phyloP scores from a whole-genome alignment of 1,284 basidiomycete species.

The Cutaneotrichosporon sp. region DNA sequence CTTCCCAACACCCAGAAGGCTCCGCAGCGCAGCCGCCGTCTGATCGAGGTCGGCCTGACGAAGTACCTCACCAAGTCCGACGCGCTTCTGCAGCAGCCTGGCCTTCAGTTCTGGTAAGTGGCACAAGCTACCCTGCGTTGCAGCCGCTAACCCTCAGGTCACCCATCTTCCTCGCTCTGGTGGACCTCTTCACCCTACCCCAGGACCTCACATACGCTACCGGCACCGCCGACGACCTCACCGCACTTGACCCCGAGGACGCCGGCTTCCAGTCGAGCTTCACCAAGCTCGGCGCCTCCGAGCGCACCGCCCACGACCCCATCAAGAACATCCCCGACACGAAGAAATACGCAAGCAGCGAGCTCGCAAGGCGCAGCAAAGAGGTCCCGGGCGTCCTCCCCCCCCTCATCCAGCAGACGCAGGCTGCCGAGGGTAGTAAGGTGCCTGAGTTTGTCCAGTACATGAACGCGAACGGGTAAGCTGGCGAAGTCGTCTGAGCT shows the following conservation, averaged over 20 bases:
- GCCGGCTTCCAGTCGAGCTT: constrained; percentile 92
- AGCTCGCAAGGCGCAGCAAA: constrained; percentile 43
- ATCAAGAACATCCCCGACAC: constrained; percentile 53
- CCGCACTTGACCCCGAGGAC: constrained; percentile 77
- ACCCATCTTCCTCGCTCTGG: constrained; percentile 66
- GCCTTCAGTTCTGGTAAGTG: constrained; percentile 64
- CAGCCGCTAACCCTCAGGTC: constrained; percentile 39
- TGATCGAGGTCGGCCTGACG: constrained; percentile 80
- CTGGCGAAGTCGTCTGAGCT: neutral
- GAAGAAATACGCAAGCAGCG: constrained; percentile 50
- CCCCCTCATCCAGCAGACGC: constrained; percentile 45
- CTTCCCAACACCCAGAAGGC: constrained; percentile 79
- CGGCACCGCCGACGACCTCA: constrained; percentile 60
- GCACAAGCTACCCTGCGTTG: no score
- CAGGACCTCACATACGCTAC: constrained; percentile 62
- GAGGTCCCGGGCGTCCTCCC: constrained; percentile 51
- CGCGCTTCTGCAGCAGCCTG: constrained; percentile 66
- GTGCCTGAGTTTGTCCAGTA: constrained; percentile 45
- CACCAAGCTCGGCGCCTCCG: constrained; percentile 82
- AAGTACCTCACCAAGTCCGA: constrained; percentile 73
- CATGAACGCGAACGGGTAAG: constrained; percentile 44
- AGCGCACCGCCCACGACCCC: constrained; percentile 53
- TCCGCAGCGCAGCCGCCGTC: constrained; percentile 76
- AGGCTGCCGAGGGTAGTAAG: constrained; percentile 32
- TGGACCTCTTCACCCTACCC: constrained; percentile 74